These are phyloP conservation scores for Phaeoacremonium minimum DNA, from an alignment of 2,329 filamentous ascomycete genomes.

Conservation along the genomic window DNA sequence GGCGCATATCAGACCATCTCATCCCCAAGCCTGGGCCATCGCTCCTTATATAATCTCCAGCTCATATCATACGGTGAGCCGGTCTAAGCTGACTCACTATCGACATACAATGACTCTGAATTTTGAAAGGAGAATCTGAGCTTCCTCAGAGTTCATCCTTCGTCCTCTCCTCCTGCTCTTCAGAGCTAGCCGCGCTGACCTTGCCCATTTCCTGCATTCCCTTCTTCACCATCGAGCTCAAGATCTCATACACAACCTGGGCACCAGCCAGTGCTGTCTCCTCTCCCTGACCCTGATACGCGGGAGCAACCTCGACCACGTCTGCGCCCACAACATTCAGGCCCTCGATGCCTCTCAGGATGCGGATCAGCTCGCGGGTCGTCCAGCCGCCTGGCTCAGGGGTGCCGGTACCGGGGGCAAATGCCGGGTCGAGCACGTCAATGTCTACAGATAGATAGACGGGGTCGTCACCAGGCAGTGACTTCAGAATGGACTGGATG, in stretches of 20 bases:
- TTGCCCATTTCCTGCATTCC: slow-evolving; percentile 31
- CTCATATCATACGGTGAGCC: no score
- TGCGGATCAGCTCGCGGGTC: slow-evolving; percentile 78
- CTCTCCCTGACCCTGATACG: slow-evolving; percentile 77
- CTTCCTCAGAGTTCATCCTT: slow-evolving; percentile 37
- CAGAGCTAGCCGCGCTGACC: slow-evolving; percentile 13
- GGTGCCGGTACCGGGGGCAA: slow-evolving; percentile 61
- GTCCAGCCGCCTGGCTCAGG: slow-evolving; percentile 92
- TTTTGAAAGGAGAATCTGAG: no score
- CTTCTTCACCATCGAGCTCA: slow-evolving; percentile 64
- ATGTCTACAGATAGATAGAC: slow-evolving; percentile 44
- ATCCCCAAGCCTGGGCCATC: neutral
- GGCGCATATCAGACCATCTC: no score
- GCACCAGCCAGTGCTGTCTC: slow-evolving; percentile 78
- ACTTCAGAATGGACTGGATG: slow-evolving; percentile 63
- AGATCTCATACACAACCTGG: slow-evolving; percentile 80
- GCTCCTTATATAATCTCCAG: no score
- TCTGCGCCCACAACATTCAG: slow-evolving; percentile 87
- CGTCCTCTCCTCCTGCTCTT: slow-evolving; percentile 9
- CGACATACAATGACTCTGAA: no score
- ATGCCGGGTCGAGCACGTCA: slow-evolving; percentile 29
- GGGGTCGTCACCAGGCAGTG: slow-evolving; percentile 69
- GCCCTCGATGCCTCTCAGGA: slow-evolving; percentile 75
- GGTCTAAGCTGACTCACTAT: no score
- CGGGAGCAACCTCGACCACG: slow-evolving; percentile 83